Evolutionary conservation across 2,329 filamentous ascomycete genomes (phyloP), one percentile per base, ranked within the genome.

Genomic region (Verticillium alfalfae): DNA sequence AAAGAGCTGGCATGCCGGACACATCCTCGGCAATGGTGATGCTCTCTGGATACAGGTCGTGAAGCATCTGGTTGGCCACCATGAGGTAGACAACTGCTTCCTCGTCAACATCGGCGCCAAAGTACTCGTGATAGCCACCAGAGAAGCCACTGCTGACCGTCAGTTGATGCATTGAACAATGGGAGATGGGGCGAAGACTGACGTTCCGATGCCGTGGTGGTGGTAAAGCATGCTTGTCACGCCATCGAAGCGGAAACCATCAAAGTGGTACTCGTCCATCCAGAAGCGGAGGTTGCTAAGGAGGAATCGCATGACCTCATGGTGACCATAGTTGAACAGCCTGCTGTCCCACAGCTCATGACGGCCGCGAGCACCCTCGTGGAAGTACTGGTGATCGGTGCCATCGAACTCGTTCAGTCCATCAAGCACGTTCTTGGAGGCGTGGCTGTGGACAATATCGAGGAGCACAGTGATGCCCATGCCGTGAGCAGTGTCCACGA

Each of bases 211-310:
- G 56, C 95, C 95, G 72, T 99, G 95, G 72, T 99, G 95, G 16
- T 81, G 79, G 75, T 99, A 99, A 62, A 99, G 88, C 93, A 99
- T 99, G 78, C 93, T 97, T 1, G 95, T 99, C 59, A 99, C 95
- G 66, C 95, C 95, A 68, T 99, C 95, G 70, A 99, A 99, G 52
- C 95, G 87, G 84, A 98, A 99, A 31, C 95, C 95, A 72, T 99
- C 95, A 72, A 99, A 98, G 49, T 87, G 81, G 71, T 97, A 99
- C 77, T 97, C 93, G 61, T 98, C 94, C 93, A 99, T 98, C 93
- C 95, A 99, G 80, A 97, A 99, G 31, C 94, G 86, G 62, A 99
- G 78, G 73, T 99, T 99, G 75, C 93, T 97, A 34, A 99, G 81
- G 56, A 99, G 80, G 78, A 99, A 99, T n/a, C 95, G 87, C 73